A percentile compares a stretch with the other conserved stretches of the same genome.
These are phyloP conservation scores for Ogataea minuta DNA, from an alignment of 805 yeast genomes.

Conservation along the genomic window DNA sequence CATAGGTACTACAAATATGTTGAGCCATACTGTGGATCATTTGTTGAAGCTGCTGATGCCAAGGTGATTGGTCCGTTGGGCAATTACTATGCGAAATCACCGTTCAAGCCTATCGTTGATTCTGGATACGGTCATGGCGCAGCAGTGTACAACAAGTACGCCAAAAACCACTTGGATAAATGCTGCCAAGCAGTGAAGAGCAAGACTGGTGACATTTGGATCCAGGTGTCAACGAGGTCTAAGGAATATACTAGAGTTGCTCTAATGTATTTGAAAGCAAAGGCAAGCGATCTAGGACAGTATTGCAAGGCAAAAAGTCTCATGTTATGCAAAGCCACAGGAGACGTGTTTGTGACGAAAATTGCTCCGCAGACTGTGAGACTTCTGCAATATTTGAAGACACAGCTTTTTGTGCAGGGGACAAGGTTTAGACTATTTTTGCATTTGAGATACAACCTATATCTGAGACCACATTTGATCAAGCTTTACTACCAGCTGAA, in stretches of 20 bases:
- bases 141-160: conserved; percentile 13
- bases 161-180: conserved; percentile 21
- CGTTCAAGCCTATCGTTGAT: conserved; percentile 27
- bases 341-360: conserved; percentile 6
- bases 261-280: conserved; percentile 7
- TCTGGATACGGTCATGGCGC: conserved; percentile 3
- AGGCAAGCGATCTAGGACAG: conserved; percentile 2
- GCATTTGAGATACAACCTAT: conserved; percentile 23
- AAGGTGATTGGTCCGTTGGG: conserved; percentile 15
- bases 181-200: conserved; percentile 11
- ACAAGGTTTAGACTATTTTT: conserved; percentile 12
- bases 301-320: conserved; percentile 4
- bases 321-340: conserved; percentile 3
- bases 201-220: conserved; percentile 1
- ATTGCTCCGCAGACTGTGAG: conserved; percentile 18
- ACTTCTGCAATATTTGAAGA: conserved; percentile 2
- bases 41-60: conserved; percentile 10
- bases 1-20: conserved; percentile 20
- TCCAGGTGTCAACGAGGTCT: conserved; percentile 1
- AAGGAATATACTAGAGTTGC: conserved; percentile 3
- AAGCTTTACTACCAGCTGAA: conserved; percentile 11
- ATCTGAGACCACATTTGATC: conserved; percentile 22
- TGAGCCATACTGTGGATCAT: conserved; percentile 22
- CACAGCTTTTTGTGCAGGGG: conserved; percentile 6
- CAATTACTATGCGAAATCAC: conserved; percentile 21